Evolutionary conservation across 2,329 filamentous ascomycete genomes (phyloP).

Genomic region (Coniochaeta sp.): DNA sequence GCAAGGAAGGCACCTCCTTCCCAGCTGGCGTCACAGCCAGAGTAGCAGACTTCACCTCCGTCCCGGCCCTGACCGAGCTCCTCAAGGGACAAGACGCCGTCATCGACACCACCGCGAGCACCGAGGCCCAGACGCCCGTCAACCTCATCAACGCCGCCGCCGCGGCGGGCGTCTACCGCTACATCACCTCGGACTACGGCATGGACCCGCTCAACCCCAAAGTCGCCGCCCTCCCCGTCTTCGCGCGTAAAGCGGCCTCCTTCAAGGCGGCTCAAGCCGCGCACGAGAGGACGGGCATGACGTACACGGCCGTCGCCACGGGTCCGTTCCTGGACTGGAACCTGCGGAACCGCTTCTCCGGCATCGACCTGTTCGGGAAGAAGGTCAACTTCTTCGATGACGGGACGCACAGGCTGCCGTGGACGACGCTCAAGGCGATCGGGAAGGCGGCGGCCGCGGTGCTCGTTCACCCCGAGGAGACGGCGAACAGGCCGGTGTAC

Average conservation of each 20-base stretch:
- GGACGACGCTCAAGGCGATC: constrained; percentile 18
- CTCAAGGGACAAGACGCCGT: constrained; percentile 45
- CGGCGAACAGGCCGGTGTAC: constrained; percentile 19
- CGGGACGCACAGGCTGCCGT: constrained; percentile 16
- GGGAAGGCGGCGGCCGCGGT: constrained; percentile 18
- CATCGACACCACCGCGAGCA: constrained; percentile 17
- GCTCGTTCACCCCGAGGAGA: constrained; percentile 18
- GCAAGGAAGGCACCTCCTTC: constrained; percentile 25
- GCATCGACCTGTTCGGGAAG: constrained; percentile 16
- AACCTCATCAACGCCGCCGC: constrained; percentile 16
- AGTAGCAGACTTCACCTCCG: constrained; percentile 34
- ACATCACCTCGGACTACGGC: constrained; percentile 21
- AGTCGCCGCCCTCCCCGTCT: constrained; percentile 9
- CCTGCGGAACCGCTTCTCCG: constrained; percentile 14
- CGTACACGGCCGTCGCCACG: constrained; percentile 21
- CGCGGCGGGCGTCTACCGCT: constrained; percentile 15
- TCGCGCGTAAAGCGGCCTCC: constrained; percentile 7
- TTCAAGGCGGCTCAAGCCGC: constrained; percentile 6
- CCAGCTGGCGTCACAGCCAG: constrained; percentile 27
- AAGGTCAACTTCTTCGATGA: constrained; percentile 15
- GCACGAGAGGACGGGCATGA: constrained; percentile 9
- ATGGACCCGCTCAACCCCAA: constrained; percentile 13
- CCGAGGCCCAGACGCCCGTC: constrained; percentile 4
- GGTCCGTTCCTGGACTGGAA: constrained; percentile 23
- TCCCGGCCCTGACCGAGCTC: constrained; percentile 30